Base-by-base conservation (phyloP, 345 rosid species). In the Draba incana region DNA sequence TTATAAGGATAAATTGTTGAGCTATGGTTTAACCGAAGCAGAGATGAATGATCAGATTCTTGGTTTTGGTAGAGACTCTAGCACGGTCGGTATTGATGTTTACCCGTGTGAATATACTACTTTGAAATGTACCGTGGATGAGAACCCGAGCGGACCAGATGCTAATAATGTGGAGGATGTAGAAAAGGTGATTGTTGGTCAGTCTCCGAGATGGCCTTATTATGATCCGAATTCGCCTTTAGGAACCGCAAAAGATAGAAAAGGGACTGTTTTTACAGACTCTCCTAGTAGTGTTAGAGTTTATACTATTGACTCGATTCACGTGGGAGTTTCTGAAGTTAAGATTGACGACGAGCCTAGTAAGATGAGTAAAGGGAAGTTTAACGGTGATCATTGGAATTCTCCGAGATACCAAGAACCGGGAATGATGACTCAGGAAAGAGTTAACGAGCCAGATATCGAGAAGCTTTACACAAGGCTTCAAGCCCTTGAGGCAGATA, bases 401-500 rank as follows among this genome's bases (percentile, higher is more conserved):
- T 78, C 86, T 75, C 88, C 86, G 1, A 80, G 69, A 51, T 91
- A 67, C 51, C 62, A 60, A 66, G 73, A 66, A 67, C 68, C 68
- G 10, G 64, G 56, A 11, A 64, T 52, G 35, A 64, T 52, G 35
- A 52, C 79, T 69, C 84, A 50, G 53, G 75, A 81, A 79, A 96
- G 83, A 64, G 63, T 67, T 63, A 74, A 58, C 28, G 92, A 92
- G 81, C 87, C 93, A 20, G 93, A 89, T 70, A 64, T 88, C n/a
- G 85, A 85, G 84, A 94, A 84, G 77, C 92, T 94, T 42, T 87
- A 84, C 76, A 75, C 71, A 75, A 88, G 98, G 85, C 93, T 94
- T 77, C 98, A 94, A 58, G 86, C 93, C 11, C 98, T 94, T 62
- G 99, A 94, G 80, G 98, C 96, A 24, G 98, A 94, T 63, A 88